Percentiles rank a stretch among this genome's conserved stretches.
phyloP scores from a whole-genome alignment of 768 basidiomycete genomes.

The Podaxis rugospora region DNA sequence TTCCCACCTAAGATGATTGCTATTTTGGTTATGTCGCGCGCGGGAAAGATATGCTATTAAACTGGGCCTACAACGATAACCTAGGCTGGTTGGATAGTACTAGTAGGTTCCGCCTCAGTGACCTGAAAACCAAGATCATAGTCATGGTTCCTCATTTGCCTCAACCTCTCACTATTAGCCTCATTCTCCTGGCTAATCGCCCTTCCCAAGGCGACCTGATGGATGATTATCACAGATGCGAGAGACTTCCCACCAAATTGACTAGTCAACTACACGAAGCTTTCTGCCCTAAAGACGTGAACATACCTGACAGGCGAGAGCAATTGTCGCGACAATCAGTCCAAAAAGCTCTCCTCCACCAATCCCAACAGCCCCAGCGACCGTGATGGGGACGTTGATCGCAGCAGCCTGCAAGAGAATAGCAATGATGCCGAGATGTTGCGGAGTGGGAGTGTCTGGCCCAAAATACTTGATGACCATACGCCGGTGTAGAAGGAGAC shows the following conservation, averaged over 20 bases:
- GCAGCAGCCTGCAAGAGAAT: not conserved
- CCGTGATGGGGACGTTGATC: not conserved
- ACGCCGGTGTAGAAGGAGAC: not conserved
- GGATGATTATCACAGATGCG: not conserved
- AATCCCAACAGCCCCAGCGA: not conserved
- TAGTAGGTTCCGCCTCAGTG: too few species aligned
- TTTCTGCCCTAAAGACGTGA: not conserved
- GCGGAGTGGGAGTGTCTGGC: not conserved
- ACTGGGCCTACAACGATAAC: too few species aligned
- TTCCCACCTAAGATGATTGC: too few species aligned
- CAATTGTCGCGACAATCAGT: not conserved
- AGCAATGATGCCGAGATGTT: not conserved
- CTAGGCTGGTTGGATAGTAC: too few species aligned
- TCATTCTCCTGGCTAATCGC: not conserved
- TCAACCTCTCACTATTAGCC: not conserved
- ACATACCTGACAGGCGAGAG: not conserved
- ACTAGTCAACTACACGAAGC: not conserved
- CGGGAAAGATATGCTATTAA: too few species aligned
- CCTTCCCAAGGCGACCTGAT: not conserved
- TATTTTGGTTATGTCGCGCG: too few species aligned
- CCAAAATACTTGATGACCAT: not conserved
- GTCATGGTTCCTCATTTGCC: too few species aligned
- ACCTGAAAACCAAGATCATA: too few species aligned
- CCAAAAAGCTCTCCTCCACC: not conserved
- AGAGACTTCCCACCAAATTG: not conserved